Conservation (phyloP, 495 filamentous ascomycete genomes). For the Xylaria grammica region DNA sequence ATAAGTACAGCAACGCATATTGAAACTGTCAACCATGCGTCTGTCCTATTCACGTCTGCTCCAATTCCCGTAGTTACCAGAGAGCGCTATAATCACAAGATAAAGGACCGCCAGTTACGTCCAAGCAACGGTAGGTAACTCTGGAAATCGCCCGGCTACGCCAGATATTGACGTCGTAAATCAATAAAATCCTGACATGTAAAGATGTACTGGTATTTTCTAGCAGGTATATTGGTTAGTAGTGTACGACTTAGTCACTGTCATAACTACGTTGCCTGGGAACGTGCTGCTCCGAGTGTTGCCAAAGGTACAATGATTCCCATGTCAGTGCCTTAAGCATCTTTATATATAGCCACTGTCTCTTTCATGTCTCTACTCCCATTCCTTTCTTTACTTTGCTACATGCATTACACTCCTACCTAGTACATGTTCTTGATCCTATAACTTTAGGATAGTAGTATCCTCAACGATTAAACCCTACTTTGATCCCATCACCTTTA, state of each 20-base stretch:
- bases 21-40: too few relatives aligned
- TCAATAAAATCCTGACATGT: not conserved
- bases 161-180: not conserved
- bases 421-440: not conserved
- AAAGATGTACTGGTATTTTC: not conserved
- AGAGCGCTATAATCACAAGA: not conserved
- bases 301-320: not conserved
- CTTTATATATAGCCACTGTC: conserved; percentile 5
- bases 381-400: not conserved
- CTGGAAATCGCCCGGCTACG: not conserved
- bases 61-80: not conserved
- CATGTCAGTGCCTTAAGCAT: not conserved
- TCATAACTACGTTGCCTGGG: too few relatives aligned
- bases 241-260: not conserved
- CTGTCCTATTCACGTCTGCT: not conserved
- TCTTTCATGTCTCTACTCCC: too few relatives aligned
- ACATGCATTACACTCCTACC: not conserved
- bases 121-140: not conserved
- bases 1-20: too few relatives aligned
- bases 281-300: not conserved
- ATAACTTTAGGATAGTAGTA: not conserved
- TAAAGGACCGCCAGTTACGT: not conserved
- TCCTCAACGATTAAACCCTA: not conserved
- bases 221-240: not conserved
- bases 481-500: not conserved